phyloP scores from a whole-genome alignment of 352 stramenopile species.

The Globisporangium lucens region DNA sequence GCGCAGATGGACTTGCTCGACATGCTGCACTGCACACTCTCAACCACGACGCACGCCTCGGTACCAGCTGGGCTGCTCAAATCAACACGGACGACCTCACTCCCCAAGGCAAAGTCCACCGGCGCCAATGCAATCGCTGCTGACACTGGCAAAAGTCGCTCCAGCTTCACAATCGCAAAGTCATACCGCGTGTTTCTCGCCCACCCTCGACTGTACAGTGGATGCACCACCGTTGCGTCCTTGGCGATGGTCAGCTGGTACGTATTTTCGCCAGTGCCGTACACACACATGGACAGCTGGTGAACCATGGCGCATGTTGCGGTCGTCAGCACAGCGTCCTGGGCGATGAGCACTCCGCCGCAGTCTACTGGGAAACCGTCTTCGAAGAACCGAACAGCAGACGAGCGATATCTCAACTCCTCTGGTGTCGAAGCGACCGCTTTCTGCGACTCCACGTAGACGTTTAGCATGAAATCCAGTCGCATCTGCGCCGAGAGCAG shows the following conservation, averaged over 20 bases:
- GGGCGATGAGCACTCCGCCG: slow-evolving; percentile 4
- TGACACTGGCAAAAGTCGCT: background rate
- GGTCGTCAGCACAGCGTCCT: slow-evolving; percentile 1
- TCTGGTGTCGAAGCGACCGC: background rate
- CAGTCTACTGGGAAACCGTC: background rate
- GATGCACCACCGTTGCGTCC: background rate
- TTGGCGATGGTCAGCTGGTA: background rate
- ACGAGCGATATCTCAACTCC: background rate
- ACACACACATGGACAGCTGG: background rate
- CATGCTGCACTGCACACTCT: no score
- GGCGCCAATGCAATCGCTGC: background rate
- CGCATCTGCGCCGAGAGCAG: background rate
- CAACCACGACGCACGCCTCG: background rate
- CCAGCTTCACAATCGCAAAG: slow-evolving; percentile 3
- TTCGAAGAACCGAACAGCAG: background rate
- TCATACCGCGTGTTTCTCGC: background rate
- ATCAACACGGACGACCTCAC: background rate
- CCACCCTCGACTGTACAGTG: background rate
- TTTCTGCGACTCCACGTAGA: background rate
- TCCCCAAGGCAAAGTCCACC: background rate
- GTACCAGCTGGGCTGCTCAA: background rate
- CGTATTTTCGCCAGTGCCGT: background rate
- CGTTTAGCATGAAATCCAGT: background rate
- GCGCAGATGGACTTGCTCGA: background rate
- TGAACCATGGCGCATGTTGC: background rate